phyloP scores from a whole-genome alignment of 805 yeast genomes.

The Yamadazyma nakazawae region DNA sequence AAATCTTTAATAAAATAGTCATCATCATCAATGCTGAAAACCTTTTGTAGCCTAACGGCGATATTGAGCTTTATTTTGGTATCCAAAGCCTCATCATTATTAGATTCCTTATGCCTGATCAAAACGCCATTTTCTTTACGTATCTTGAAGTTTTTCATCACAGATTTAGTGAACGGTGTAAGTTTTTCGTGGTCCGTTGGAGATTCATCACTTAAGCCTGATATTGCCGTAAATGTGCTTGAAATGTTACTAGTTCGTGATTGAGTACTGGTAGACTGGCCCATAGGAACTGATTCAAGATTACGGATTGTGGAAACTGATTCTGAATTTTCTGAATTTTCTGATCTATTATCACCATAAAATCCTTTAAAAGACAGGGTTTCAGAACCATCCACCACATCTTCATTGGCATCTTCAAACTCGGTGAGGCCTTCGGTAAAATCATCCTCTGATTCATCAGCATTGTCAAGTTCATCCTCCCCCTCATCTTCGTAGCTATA shows the following conservation, averaged over 20 bases:
- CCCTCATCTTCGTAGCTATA: constrained; percentile 3
- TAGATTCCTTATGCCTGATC: constrained; percentile 6
- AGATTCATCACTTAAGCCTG: not conserved
- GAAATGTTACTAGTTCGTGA: constrained; percentile 3
- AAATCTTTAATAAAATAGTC: constrained; percentile 61
- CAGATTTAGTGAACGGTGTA: constrained; percentile 14
- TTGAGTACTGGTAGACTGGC: constrained; percentile 2
- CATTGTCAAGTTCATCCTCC: not conserved
- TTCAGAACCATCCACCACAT: not conserved
- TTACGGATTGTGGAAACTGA: not conserved
- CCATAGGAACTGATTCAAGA: not conserved
- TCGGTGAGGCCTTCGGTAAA: not conserved
- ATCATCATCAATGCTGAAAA: constrained; percentile 45
- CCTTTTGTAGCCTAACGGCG: constrained; percentile 33
- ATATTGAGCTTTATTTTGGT: constrained; percentile 23
- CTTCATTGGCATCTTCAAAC: constrained; percentile 7
- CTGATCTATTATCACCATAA: not conserved
- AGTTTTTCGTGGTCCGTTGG: not conserved
- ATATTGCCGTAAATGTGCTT: not conserved
- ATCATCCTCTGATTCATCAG: not conserved
- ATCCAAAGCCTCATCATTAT: constrained; percentile 8
- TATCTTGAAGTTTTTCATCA: constrained; percentile 25
- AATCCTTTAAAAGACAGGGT: not conserved
- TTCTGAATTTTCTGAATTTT: not conserved
- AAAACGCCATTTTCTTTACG: constrained; percentile 7